Base-by-base conservation (phyloP, 495 filamentous ascomycete genomes). In the Hypoxylon lenormandii region DNA sequence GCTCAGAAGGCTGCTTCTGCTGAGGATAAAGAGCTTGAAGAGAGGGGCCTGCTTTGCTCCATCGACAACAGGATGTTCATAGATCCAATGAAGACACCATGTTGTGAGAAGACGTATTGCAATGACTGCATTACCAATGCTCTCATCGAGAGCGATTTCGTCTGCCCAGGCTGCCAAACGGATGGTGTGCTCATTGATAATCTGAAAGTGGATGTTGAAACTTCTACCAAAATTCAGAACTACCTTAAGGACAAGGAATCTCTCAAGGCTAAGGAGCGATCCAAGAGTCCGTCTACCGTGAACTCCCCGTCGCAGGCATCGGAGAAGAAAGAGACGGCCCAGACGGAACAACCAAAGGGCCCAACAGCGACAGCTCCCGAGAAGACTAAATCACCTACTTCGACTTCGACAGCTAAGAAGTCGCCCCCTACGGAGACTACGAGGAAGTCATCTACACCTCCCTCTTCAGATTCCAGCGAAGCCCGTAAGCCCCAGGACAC, bases 81-180 rank as follows among this genome's bases (percentile, higher is more conserved):
- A 88, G 91, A 97, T 77, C 94, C 95, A 83, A 93, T 93, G 83
- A 94, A 97, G 86, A 98, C 94, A 70, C 96, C 95, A 63, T 98
- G 95, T 84, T 98, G 95, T 84, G 86, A 90, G 78, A 93, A 90
- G 85, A 97, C 93, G 77, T 98, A 94, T 86, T 98, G 95, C 87
- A 91, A 93, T 86, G 93, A 98, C 72, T 98, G 95, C 90, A 97
- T 98, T 79, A 93, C 93, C 72, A 96, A 94, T 87, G 90, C 92
- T 73, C 89, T 98, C 81, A 93, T 97, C 81, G 93, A 98, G 83
- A 94, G 90, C 86, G 95, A 98, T 84, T 92, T 98, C 82, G 84
- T 91, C 74, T 98, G 95, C 78, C 96, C 96, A 58, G 89, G 88
- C 52, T 98, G 95, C 83, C 86, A 90, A 76, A 91, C 87, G 43